Evolutionary conservation across 768 basidiomycete genomes (phyloP), one percentile per base, ranked within the genome.

Genomic region (Mycena floridula): DNA sequence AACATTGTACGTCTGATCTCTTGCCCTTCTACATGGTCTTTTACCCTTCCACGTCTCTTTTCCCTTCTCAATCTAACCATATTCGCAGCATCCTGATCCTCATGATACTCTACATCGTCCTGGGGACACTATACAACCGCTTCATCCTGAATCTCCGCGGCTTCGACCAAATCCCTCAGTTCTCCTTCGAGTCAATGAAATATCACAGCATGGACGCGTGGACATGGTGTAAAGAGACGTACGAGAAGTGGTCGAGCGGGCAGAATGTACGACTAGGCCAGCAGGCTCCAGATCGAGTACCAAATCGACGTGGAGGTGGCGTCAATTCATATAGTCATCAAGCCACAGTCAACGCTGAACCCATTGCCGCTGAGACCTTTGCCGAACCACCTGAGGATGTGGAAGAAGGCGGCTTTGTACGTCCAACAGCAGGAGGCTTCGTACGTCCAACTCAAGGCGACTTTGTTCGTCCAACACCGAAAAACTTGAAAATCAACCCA

Each of bases 121-220:
- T 79, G 30, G 82, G 85, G 27, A 81, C 79, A 11, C 58, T 89
- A 9, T 91, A 92, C 66, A 89, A 89, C 58, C 81, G 82, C 47
- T 85, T 75, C 57, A 81, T 85, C 40, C 81, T 92, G 8, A 72
- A 76, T 45, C 76, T 81, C 22, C 74, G 76, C 15, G 89, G 90
- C 1, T 67, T 77, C 43, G 83, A 89, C 51, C 82, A 85, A 56
- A 68, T 91, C 26, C 89, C 89, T 11, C 77, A 75, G 47, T 79
- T 83, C 54, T 71, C 74, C 7, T 36, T 74, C n/a, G 67, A 73
- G 40, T 65, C 70, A 52, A 70, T 74, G 70, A 62, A 59, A 49
- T 76, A 78, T 49, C 74, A 76, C 52, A 62, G 57, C 8, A 48
- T 50, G 16, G 70, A 76, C 53, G 71, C 67, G 39, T 61, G 25